Evolutionary conservation across 371 early-diverging fungal species (phyloP), one percentile per base, ranked within the genome.

Genomic region (Mucor plumbeus): DNA sequence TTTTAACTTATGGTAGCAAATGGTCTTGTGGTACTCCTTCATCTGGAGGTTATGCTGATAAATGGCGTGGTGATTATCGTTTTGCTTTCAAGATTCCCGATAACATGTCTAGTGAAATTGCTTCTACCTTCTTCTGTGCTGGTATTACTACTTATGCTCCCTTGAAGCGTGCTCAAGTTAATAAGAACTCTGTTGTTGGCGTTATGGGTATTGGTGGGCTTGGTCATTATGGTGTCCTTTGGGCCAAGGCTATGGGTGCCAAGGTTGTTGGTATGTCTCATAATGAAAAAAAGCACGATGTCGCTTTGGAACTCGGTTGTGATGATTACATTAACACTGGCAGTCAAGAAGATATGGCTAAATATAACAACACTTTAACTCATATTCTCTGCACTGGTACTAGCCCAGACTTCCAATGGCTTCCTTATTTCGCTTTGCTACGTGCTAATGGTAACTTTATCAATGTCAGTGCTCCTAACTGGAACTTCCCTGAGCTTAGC

Each of bases 121-220:
- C 87, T 3, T 74, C 88, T 36, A 73, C 87, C 41, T 75, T 85
- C 69, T 79, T 80, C 59, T 80, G 72, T 64, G 76, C 74, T 55
- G 80, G 92, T 61, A 70, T 88, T 43, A 92, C 94, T 21, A 83
- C 85, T 3, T 93, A 79, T 71, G 66, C 83, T 41, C 91, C 92
- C 17, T 68, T 92, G 63, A 79, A 77, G 65, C 64, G 33, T 75
- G 78, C 53, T 77, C 78, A 43, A 73, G 84, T 69, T 72, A 82
- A 53, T 82, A 84, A 61, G 17, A 82, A 75, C 33, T 73, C 78
- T 5, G 71, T 76, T 63, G 71, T 88, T 55, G 88, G 87, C 77
- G 88, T 87, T 43, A 72, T 88, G 61, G 85, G 55, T 73, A 76
- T 77, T 62, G 90, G 91, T 63, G 92, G 92, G 43, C 76, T 92